Percentiles rank a stretch among this genome's conserved stretches.
Evolutionary conservation across 2,329 filamentous ascomycete genomes (phyloP).

Genomic region (Aspergillus aculeatus): DNA sequence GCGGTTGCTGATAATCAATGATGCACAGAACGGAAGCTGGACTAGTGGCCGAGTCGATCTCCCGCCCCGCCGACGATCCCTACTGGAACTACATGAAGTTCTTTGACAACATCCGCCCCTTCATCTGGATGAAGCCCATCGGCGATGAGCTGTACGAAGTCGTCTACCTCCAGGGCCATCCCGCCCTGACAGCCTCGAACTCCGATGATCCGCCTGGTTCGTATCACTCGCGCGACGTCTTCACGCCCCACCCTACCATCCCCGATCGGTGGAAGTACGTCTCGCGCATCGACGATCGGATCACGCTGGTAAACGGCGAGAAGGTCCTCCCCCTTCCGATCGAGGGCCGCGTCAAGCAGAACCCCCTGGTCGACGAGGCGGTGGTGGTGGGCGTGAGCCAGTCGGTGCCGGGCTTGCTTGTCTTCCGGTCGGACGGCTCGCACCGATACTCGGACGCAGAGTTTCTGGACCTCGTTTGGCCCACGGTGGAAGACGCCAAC

Average conservation of each 20-base stretch:
- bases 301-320: constrained; percentile 35
- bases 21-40: constrained; percentile 44
- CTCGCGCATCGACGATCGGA: constrained; percentile 33
- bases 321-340: constrained; percentile 36
- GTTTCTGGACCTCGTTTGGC: constrained; percentile 40
- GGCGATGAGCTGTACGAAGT: constrained; percentile 28
- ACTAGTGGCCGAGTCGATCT: constrained; percentile 44
- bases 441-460: constrained; percentile 29
- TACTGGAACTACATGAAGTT: constrained; percentile 47
- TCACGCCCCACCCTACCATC: constrained; percentile 31
- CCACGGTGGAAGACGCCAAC: constrained; percentile 41
- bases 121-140: constrained; percentile 41
- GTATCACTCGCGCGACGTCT: constrained; percentile 35
- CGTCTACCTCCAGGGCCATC: constrained; percentile 33
- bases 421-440: constrained; percentile 27
- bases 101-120: constrained; percentile 37
- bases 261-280: constrained; percentile 35
- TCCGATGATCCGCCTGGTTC: constrained; percentile 34
- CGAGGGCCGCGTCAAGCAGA: constrained; percentile 34
- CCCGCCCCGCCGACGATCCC: constrained; percentile 37
- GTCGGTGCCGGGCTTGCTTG: constrained; percentile 28
- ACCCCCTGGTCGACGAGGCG: constrained; percentile 31
- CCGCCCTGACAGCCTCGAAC: constrained; percentile 33
- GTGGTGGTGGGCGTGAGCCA: constrained; percentile 31
- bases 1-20: constrained; percentile 8